Evolutionary conservation across 2,329 filamentous ascomycete genomes (phyloP).

Genomic region (Hypoxylon sp.): DNA sequence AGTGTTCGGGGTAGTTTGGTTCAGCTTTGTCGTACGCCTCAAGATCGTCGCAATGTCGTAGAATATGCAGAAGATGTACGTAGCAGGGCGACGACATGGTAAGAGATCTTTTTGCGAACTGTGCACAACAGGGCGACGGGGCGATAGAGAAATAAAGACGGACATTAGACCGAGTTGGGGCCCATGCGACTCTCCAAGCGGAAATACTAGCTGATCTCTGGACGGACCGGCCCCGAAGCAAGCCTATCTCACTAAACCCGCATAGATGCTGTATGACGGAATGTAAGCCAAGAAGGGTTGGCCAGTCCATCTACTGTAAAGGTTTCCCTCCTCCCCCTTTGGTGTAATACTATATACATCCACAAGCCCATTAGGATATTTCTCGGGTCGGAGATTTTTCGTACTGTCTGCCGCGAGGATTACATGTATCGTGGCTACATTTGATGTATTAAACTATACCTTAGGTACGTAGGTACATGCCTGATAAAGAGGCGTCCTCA

Average conservation of each 20-base stretch:
- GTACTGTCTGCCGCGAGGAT: conserved; percentile 8
- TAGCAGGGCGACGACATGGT: conserved; percentile 29
- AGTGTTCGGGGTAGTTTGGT: conserved; percentile 23
- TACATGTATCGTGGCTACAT: background rate
- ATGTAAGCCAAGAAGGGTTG: conserved; percentile 34
- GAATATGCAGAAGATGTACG: conserved; percentile 29
- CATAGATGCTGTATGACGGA: conserved; percentile 32
- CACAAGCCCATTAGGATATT: conserved; percentile 7
- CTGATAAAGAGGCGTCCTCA: conserved; percentile 6
- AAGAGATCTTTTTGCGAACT: conserved; percentile 33
- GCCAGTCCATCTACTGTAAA: conserved; percentile 13
- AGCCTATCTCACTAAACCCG: conserved; percentile 41
- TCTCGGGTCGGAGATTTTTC: conserved; percentile 35
- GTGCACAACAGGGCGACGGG: conserved; percentile 32
- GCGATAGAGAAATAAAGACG: conserved; percentile 29
- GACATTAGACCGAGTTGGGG: conserved; percentile 34
- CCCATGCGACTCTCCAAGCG: conserved; percentile 20
- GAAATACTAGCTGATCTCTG: conserved; percentile 28
- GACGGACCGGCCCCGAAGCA: conserved; percentile 35
- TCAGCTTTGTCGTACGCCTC: conserved; percentile 22
- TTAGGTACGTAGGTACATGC: too few species aligned
- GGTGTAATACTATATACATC: conserved; percentile 11
- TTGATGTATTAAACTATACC: background rate
- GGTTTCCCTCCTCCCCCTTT: conserved; percentile 12
- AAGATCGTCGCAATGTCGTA: conserved; percentile 28